Conservation (phyloP, 306 rosid species). For the Cicer chorassanicum region DNA sequence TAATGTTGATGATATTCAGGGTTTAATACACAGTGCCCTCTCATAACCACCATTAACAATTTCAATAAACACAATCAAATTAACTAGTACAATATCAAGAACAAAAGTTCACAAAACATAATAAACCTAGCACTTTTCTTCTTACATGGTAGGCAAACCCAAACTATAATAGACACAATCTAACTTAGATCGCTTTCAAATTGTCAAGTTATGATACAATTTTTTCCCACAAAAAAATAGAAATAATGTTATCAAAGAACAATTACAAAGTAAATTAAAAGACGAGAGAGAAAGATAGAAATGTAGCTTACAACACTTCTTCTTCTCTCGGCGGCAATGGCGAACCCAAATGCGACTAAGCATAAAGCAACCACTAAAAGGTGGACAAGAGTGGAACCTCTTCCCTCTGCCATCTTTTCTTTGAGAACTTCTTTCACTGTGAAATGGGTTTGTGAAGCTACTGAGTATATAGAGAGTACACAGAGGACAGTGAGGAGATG, state of each 20-base stretch:
- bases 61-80: not conserved
- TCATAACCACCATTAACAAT: not conserved
- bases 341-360: conserved; percentile 91
- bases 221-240: not conserved
- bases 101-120: conserved; percentile 3
- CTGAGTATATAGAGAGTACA: not conserved
- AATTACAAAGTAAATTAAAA: not conserved
- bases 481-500: not conserved
- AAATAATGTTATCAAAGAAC: not conserved
- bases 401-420: conserved; percentile 73
- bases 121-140: not conserved
- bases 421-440: not conserved
- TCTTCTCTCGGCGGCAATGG: conserved; percentile 96
- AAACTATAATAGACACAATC: not conserved
- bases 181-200: conserved; percentile 26
- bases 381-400: conserved; percentile 84
- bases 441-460: conserved; percentile 12
- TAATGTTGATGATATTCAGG: not conserved
- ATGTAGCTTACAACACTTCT: conserved; percentile 69
- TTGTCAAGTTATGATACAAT: not conserved
- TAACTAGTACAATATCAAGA: not conserved
- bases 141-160: not conserved
- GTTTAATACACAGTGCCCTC: not conserved
- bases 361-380: conserved; percentile 69
- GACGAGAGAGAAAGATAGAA: not conserved